Evolutionary conservation across 2,329 filamentous ascomycete species (phyloP).

Genomic region (Penicillium italicum): DNA sequence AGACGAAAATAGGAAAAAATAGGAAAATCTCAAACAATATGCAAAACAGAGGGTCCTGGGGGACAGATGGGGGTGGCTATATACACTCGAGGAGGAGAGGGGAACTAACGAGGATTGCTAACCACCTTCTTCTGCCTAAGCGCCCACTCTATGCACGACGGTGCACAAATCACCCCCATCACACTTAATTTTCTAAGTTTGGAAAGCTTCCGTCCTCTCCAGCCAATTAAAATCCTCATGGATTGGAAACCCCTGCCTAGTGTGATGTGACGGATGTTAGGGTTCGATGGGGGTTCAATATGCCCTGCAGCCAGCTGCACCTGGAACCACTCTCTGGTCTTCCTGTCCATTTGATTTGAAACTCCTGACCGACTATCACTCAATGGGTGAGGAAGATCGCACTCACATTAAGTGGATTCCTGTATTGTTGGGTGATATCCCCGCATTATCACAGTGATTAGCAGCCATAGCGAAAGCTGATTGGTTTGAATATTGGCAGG

Average conservation of each 20-base stretch:
- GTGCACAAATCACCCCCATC: constrained; percentile 22
- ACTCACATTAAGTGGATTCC: not conserved
- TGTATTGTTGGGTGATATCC: not conserved
- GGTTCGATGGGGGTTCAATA: constrained; percentile 2
- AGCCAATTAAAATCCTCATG: constrained; percentile 6
- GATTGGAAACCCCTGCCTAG: not conserved
- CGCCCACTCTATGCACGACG: constrained; percentile 21
- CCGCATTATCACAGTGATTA: constrained; percentile 5
- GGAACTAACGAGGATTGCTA: constrained; percentile 3
- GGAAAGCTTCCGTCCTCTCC: not conserved
- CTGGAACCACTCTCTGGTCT: not conserved
- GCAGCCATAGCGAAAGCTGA: constrained; percentile 3
- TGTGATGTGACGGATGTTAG: constrained; percentile 1
- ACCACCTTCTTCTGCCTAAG: constrained; percentile 10
- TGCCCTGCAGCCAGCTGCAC: constrained; percentile 12
- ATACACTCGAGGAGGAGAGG: constrained; percentile 20
- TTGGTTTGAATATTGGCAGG: not conserved
- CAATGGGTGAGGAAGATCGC: not conserved
- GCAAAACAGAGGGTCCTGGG: constrained; percentile 13
- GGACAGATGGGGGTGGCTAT: constrained; percentile 32
- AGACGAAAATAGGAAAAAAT: constrained; percentile 28
- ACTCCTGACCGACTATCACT: not conserved
- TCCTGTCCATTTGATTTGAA: not conserved
- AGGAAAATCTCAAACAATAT: constrained; percentile 35
- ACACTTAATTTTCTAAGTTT: constrained; percentile 19